Conservation (phyloP, 345 rosid genomes). For the Microthlaspi erraticum region DNA sequence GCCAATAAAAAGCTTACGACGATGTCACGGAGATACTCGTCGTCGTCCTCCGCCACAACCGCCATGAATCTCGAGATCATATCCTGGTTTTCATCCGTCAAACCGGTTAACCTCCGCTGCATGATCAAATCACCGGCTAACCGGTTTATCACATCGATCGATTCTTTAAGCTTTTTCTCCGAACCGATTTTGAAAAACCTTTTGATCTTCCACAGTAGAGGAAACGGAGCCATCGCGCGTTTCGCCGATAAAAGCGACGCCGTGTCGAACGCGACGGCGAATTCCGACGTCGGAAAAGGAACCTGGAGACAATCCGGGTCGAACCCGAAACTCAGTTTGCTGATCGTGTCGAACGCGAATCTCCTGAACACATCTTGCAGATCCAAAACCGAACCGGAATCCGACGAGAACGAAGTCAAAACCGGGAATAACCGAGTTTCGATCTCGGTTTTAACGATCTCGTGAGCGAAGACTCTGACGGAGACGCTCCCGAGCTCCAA, state of each 20-base stretch:
- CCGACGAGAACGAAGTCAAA: constrained; percentile 7
- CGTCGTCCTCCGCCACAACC: constrained; percentile 48
- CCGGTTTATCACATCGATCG: constrained; percentile 52
- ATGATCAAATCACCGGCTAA: constrained; percentile 55
- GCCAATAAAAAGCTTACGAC: constrained; percentile 75
- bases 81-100: constrained; percentile 43
- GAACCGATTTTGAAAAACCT: constrained; percentile 59
- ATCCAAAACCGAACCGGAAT: constrained; percentile 29
- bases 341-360: constrained; percentile 68
- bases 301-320: constrained; percentile 63
- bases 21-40: constrained; percentile 65
- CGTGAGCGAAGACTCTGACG: constrained; percentile 57
- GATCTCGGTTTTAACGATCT: constrained; percentile 59
- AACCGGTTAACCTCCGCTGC: constrained; percentile 50
- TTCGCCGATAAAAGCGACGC: constrained; percentile 61
- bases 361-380: constrained; percentile 67
- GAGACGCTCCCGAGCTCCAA: constrained; percentile 60
- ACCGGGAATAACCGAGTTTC: constrained; percentile 56
- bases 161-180: constrained; percentile 60
- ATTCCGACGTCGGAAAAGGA: constrained; percentile 53
- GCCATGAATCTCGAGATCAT: constrained; percentile 73
- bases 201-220: constrained; percentile 62
- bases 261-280: constrained; percentile 64
- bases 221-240: constrained; percentile 53
- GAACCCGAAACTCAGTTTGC: constrained; percentile 66